These are phyloP conservation scores for Cutaneotrichosporon mucoides DNA, from an alignment of 1,284 basidiomycete species.

Conservation along the genomic window DNA sequence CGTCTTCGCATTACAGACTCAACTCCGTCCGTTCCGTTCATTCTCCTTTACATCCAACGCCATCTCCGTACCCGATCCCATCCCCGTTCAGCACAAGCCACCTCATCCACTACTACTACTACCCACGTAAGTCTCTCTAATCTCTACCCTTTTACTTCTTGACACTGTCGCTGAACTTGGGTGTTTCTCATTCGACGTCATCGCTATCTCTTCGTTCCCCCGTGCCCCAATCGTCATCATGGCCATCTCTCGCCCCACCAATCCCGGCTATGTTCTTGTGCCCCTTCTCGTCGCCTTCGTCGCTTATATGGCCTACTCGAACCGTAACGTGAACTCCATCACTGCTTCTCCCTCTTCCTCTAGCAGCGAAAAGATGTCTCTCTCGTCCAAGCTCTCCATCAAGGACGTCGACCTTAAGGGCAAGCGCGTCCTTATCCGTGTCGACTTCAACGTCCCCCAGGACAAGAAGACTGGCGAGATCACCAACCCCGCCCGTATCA, in stretches of 20 bases:
- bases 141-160: too few species aligned
- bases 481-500: slow-evolving; percentile 95
- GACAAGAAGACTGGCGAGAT: slow-evolving; percentile 69
- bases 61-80: neutral
- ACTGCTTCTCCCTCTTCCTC: neutral
- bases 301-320: slow-evolving; percentile 9
- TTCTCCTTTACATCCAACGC: too few species aligned
- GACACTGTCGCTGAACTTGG: neutral
- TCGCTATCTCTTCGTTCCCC: neutral
- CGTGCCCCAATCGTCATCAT: neutral
- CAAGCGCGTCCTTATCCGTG: slow-evolving; percentile 83
- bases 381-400: slow-evolving; percentile 90
- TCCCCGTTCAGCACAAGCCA: neutral
- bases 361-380: slow-evolving; percentile 67
- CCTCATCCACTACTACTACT: neutral
- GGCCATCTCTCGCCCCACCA: slow-evolving; percentile 2
- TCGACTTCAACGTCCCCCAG: slow-evolving; percentile 96
- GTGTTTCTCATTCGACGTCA: neutral
- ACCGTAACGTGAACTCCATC: neutral
- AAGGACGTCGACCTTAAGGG: slow-evolving; percentile 84
- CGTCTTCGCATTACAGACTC: too few species aligned
- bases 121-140: neutral
- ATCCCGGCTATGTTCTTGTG: slow-evolving; percentile 4
- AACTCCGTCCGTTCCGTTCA: too few species aligned
- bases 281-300: slow-evolving; percentile 8